Conservation (phyloP, 352 stramenopile species). For the Peronospora farinosa region DNA sequence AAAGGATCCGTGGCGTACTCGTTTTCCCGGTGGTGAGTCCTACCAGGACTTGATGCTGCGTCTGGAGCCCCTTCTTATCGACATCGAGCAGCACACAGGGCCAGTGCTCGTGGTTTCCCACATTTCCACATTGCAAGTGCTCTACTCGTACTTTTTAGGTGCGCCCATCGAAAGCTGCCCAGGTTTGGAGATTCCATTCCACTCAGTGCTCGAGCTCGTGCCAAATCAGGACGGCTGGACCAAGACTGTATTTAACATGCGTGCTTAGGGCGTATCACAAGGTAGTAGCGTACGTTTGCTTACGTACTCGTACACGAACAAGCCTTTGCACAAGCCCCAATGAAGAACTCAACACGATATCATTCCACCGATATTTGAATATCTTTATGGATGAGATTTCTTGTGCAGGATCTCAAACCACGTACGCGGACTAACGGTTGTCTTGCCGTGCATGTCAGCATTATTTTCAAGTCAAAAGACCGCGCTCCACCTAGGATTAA, state of each 20-base stretch:
- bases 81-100: slow-evolving; percentile 87
- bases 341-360: slow-evolving; percentile 20
- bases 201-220: slow-evolving; percentile 79
- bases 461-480: too few relatives aligned
- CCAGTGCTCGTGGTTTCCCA: slow-evolving; percentile 82
- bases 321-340: slow-evolving; percentile 13
- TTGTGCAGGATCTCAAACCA: neutral
- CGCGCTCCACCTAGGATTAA: too few relatives aligned
- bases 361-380: neutral
- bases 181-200: slow-evolving; percentile 78
- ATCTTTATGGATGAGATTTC: too few relatives aligned
- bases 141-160: slow-evolving; percentile 85
- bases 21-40: slow-evolving; percentile 87
- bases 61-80: slow-evolving; percentile 88
- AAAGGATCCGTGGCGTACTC: slow-evolving; percentile 70
- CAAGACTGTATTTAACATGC: slow-evolving; percentile 82
- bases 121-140: slow-evolving; percentile 79
- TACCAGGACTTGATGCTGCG: slow-evolving; percentile 92
- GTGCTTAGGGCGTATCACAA: slow-evolving; percentile 20
- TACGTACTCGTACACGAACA: slow-evolving; percentile 17
- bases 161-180: slow-evolving; percentile 72
- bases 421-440: neutral
- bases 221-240: slow-evolving; percentile 74
- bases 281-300: slow-evolving; percentile 1
- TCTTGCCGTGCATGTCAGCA: too few relatives aligned